Evolutionary conservation across 306 rosid genomes (phyloP).

Genomic region (Delonix regia): DNA sequence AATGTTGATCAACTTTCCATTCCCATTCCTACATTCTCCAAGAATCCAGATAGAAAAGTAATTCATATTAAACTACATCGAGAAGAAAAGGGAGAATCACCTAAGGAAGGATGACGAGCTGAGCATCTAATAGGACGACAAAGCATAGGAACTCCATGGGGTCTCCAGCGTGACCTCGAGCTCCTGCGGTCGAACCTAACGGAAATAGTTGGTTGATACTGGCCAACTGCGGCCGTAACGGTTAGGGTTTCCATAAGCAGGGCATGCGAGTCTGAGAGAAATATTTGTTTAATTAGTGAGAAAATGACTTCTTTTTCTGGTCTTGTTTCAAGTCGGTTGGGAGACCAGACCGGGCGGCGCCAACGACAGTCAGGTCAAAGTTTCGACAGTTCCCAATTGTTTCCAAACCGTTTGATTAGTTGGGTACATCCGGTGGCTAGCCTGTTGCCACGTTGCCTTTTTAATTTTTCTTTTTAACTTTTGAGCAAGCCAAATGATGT

Average conservation of each 20-base stretch:
- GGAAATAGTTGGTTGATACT: slow-evolving; percentile 27
- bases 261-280: background rate
- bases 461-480: too few species aligned
- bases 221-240: slow-evolving; percentile 24
- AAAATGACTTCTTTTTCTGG: too few species aligned
- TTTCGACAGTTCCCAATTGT: too few species aligned
- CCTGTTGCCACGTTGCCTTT: too few species aligned
- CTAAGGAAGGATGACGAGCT: slow-evolving; percentile 44
- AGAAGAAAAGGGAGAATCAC: slow-evolving; percentile 36
- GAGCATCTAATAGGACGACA: slow-evolving; percentile 55
- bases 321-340: too few species aligned
- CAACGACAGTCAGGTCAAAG: too few species aligned
- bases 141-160: slow-evolving; percentile 33
- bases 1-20: background rate
- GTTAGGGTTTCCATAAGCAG: slow-evolving; percentile 56
- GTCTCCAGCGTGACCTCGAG: slow-evolving; percentile 22
- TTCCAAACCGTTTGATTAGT: too few species aligned
- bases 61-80: background rate
- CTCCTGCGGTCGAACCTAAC: slow-evolving; percentile 33
- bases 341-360: too few species aligned
- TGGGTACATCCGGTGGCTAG: too few species aligned
- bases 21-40: background rate
- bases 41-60: background rate
- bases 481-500: too few species aligned
- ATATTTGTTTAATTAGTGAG: too few species aligned